Evolutionary conservation across 176 grass and related monocot species (phyloP), one percentile per base, ranked within the genome.

Genomic region (Canna indica): DNA sequence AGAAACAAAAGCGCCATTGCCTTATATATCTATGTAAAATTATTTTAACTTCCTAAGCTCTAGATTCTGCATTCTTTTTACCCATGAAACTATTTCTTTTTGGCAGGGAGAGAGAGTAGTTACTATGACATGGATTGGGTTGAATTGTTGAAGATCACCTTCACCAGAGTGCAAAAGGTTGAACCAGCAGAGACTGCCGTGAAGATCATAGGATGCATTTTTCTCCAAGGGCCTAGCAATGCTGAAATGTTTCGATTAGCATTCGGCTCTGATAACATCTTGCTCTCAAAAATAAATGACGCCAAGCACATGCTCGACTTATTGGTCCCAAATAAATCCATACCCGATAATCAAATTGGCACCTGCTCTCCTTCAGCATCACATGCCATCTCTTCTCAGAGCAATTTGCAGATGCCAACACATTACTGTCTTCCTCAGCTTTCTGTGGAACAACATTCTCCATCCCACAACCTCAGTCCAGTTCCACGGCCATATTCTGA

Each of bases 171-270:
- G 59, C 86, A 90, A 68, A 46, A 59, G 54, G n/a, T 97, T 6
- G 93, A 96, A 69, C 93, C 88, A 0, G 79, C 88, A 0, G 79
- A 85, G 17, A 80, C 85, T 75, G 85, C 67, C 0, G 77, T 78
- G 27, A 96, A 88, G 82, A 90, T 96, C 69, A 79, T 96, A 0
- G 86, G 93, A 28, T 91, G 78, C 72, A 87, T 96, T 70, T 79
- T 87, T 11, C 72, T 96, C 1, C 62, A 79, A 17, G 81, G 84
- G 42, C 86, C 93, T 29, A 80, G 85, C 15, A 67, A 88, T 27
- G 39, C 87, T 1, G 93, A 96, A n/a, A 87, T 96, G 84, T 34
- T 87, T 34, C 83, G 90, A 77, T 82, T 90, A 48, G 93, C 93
- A 39, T 91, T 79, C 28, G 86, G 86, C 61, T 57, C 64, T 29